Evolutionary conservation across 768 basidiomycete genomes (phyloP), one percentile per base, ranked within the genome.

Genomic region (Phaffia australis): DNA sequence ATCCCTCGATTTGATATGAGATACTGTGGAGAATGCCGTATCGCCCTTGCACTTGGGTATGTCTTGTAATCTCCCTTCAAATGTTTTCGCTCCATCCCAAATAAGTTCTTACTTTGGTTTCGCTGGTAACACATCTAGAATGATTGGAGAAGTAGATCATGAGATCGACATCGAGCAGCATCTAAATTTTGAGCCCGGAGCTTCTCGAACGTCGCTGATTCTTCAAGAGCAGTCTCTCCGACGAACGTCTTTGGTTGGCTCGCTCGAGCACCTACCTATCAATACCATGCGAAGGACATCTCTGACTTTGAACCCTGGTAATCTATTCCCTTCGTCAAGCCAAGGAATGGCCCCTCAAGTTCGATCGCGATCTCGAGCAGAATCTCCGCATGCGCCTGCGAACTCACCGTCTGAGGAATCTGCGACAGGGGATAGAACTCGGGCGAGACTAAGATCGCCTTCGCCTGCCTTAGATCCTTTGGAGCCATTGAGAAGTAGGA

Each of bases 1-100:
- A 21, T 65, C 16, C 58, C 64, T 35, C 47, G 51, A 4, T 65
- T 65, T 35, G 64, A 65, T 25, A 18, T 30, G n/a, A 56, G 64
- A 25, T 65, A 42, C 29, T 65, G 64, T 51, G 29, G 46, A 0
- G 35, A 51, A n/a, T 65, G 64, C 25, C 57, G 64, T 27, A 58
- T 65, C n/a, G 25, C 56, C 7, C 48, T 65, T 7, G 64, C 64
- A 1, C 48, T 65, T 8, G 64, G 64, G 50, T 65, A 18, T 32
- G 63, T 42, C 21, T 16, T 0, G 3, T 8, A 35, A 18, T 9
- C 4, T n/a, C 27, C 18, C 1, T 25, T 23, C 21, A 7, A 2
- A 25, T 29, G 42, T 9, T 23, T 42, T 35, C 25, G 11, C 5
- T 42, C 35, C 35, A 42, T 42, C 35, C 11, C 35, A 11, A 4